A percentile compares a stretch with the other conserved stretches of the same genome.
These are phyloP conservation scores for Aspergillus nomiae DNA, from an alignment of 2,329 filamentous ascomycete species.

Conservation along the genomic window DNA sequence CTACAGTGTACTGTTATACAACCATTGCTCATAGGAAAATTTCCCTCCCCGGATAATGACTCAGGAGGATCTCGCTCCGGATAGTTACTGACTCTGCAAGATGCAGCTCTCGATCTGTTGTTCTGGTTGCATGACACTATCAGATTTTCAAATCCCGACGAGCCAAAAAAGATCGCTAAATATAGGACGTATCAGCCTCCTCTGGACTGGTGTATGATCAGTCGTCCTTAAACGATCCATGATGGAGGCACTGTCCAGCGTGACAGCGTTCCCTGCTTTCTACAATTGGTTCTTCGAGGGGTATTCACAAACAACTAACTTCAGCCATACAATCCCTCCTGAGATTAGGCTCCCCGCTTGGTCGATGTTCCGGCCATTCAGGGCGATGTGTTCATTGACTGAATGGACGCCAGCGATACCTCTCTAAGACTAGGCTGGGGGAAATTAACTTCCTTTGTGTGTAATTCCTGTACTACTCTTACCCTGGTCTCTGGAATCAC, in stretches of 20 bases:
- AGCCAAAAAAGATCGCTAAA: not conserved
- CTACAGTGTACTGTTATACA: not conserved
- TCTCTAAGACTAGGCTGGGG: not conserved
- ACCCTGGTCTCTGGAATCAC: not conserved
- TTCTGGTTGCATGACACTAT: not conserved
- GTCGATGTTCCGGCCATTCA: not conserved
- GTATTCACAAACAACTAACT: not conserved
- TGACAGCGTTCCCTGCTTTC: not conserved
- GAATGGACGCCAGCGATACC: not conserved
- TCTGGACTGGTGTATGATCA: not conserved
- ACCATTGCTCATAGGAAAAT: not conserved
- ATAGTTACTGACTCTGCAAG: not conserved
- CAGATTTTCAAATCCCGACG: slow-evolving; percentile 1
- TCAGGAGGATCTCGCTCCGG: not conserved
- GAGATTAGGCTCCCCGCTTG: slow-evolving; percentile 2
- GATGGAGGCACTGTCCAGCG: not conserved
- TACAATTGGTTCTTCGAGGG: not conserved
- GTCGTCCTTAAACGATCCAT: not conserved
- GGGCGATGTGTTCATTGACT: not conserved
- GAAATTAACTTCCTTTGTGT: slow-evolving; percentile 2
- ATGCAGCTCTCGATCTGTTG: not conserved
- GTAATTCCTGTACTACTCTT: not conserved
- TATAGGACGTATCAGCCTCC: slow-evolving; percentile 1
- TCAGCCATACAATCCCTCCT: not conserved
- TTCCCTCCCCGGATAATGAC: not conserved